These are phyloP conservation scores for Incumbomyces delicatus DNA, from an alignment of 2,329 filamentous ascomycete species.

Conservation along the genomic window DNA sequence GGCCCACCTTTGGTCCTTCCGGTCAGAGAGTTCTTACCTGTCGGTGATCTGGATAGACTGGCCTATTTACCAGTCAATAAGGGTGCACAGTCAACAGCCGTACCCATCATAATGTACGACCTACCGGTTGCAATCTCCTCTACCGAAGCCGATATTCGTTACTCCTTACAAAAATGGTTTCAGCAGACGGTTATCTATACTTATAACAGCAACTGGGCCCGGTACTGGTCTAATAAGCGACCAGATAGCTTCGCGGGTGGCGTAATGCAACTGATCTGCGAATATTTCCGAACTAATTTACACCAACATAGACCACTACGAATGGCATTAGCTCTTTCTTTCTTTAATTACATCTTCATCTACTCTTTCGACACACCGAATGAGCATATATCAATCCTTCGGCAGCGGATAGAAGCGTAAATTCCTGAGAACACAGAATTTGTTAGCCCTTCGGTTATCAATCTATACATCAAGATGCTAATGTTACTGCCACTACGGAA, in stretches of 20 bases:
- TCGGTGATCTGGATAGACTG: slow-evolving; percentile 2
- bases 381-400: neutral
- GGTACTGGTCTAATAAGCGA: slow-evolving; percentile 4
- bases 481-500: slow-evolving; percentile 6
- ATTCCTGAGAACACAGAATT: slow-evolving; percentile 2
- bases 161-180: slow-evolving; percentile 5
- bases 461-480: slow-evolving; percentile 8
- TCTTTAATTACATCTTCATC: slow-evolving; percentile 9
- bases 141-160: slow-evolving; percentile 6
- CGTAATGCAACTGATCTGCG: slow-evolving; percentile 7
- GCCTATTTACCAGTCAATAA: slow-evolving; percentile 4
- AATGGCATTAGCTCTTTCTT: slow-evolving; percentile 5
- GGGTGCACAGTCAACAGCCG: slow-evolving; percentile 8
- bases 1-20: slow-evolving; percentile 5
- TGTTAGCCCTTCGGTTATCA: slow-evolving; percentile 6
- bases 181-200: slow-evolving; percentile 1
- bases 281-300: slow-evolving; percentile 6
- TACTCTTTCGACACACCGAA: slow-evolving; percentile 6
- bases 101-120: slow-evolving; percentile 5
- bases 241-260: slow-evolving; percentile 1
- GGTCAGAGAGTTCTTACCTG: slow-evolving; percentile 6
- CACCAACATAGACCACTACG: neutral
- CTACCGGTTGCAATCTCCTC: slow-evolving; percentile 7
- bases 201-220: slow-evolving; percentile 5
- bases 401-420: neutral